These are phyloP conservation scores for Ceratobasidium sp. DNA, from an alignment of 1,284 basidiomycete genomes.

Conservation along the genomic window DNA sequence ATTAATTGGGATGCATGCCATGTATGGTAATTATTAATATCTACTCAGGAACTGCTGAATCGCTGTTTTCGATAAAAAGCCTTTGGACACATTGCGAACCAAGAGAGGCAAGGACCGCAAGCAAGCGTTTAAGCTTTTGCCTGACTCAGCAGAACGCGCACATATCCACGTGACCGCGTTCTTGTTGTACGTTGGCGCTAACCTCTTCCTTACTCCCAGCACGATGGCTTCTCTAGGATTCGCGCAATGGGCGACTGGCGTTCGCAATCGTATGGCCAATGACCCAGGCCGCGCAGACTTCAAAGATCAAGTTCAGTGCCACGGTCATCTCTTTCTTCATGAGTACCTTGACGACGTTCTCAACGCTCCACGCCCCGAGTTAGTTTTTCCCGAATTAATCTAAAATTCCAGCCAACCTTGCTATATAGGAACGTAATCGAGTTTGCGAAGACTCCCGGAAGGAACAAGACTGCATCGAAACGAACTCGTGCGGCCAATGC, in stretches of 20 bases:
- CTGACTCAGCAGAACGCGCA: neutral
- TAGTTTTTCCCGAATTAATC: conserved; percentile 14
- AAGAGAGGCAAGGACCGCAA: too few species aligned
- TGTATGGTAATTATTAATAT: too few species aligned
- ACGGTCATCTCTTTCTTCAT: conserved; percentile 79
- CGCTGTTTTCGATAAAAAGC: too few species aligned
- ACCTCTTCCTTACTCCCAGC: neutral
- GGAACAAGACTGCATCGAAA: conserved; percentile 66
- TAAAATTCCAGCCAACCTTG: neutral
- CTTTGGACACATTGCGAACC: too few species aligned
- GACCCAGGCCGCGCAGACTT: conserved; percentile 75
- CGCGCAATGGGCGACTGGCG: conserved; percentile 68
- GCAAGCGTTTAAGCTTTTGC: neutral
- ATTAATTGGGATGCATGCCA: too few species aligned
- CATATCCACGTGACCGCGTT: conserved; percentile 33
- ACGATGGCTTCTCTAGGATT: conserved; percentile 36
- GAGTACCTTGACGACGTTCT: conserved; percentile 79
- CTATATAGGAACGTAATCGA: conserved; percentile 71
- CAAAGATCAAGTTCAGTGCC: conserved; percentile 74
- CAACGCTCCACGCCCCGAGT: conserved; percentile 72
- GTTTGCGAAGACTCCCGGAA: conserved; percentile 82
- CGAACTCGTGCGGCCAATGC: conserved; percentile 60
- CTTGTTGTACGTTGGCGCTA: conserved; percentile 28
- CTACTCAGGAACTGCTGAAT: too few species aligned
- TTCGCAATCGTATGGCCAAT: conserved; percentile 72